phyloP scores from a whole-genome alignment of 2,329 filamentous ascomycete species.

The Sarocladiaceae sp. region DNA sequence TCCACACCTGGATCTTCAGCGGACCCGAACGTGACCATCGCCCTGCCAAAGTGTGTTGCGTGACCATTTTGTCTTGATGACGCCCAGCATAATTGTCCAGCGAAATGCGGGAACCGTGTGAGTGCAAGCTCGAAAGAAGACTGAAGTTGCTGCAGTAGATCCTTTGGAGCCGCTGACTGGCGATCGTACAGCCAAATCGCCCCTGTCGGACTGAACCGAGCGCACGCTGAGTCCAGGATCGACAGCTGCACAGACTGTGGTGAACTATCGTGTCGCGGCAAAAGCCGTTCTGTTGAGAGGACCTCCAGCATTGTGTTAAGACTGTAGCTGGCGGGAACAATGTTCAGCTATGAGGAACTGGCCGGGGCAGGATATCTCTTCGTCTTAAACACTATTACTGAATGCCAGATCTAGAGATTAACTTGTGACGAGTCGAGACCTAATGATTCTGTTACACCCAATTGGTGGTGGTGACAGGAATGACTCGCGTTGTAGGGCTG shows the following conservation, averaged over 20 bases:
- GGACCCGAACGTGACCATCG: constrained; percentile 17
- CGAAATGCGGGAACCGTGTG: constrained; percentile 15
- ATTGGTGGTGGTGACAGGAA: no score
- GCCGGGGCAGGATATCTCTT: no score
- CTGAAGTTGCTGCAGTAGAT: constrained; percentile 10
- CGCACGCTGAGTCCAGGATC: neutral
- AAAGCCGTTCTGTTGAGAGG: no score
- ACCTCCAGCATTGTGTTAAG: no score
- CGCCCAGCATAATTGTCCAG: constrained; percentile 15
- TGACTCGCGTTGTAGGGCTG: no score
- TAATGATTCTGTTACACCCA: no score
- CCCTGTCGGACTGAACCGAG: neutral
- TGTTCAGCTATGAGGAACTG: no score
- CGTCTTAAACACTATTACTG: no score
- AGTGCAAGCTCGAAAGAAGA: constrained; percentile 12
- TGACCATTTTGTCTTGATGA: constrained; percentile 13
- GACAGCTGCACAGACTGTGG: neutral
- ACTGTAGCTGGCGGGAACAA: no score
- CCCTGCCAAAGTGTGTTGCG: constrained; percentile 16
- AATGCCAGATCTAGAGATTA: no score
- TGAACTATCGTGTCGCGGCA: no score
- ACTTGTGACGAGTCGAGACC: no score
- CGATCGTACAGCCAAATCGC: neutral
- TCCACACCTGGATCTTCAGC: constrained; percentile 16
- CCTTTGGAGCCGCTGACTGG: neutral